A percentile compares a stretch with the other conserved stretches of the same genome.
Evolutionary conservation across 805 yeast genomes (phyloP).

Genomic region (Diddensiella transvaalensis): DNA sequence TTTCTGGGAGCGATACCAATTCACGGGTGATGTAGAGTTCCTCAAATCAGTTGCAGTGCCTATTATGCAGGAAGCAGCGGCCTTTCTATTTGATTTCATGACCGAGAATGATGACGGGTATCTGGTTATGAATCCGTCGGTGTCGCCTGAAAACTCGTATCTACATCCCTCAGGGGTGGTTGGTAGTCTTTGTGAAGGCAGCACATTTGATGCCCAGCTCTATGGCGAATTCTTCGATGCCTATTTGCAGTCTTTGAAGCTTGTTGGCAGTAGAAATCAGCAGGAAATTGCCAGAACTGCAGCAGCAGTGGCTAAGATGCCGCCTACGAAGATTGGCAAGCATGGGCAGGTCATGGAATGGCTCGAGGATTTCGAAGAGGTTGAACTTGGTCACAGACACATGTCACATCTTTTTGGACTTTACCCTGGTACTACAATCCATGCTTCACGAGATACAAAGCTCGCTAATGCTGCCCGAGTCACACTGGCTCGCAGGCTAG

Average conservation of each 20-base stretch:
- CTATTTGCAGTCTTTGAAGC: neutral
- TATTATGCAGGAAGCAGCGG: slow-evolving; percentile 9
- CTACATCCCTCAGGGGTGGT: neutral
- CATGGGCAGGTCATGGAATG: slow-evolving; percentile 16
- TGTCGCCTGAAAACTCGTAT: slow-evolving; percentile 14
- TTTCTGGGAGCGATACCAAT: slow-evolving; percentile 12
- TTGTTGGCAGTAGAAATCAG: neutral
- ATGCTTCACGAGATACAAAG: slow-evolving; percentile 6
- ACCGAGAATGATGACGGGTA: slow-evolving; percentile 1
- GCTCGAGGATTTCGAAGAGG: slow-evolving; percentile 15
- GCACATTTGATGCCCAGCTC: slow-evolving; percentile 1
- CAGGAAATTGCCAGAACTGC: neutral
- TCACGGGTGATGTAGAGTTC: slow-evolving; percentile 8
- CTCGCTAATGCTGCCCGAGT: slow-evolving; percentile 8
- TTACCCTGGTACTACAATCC: slow-evolving; percentile 9
- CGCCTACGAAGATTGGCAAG: slow-evolving; percentile 10
- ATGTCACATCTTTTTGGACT: slow-evolving; percentile 13
- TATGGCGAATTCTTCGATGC: neutral
- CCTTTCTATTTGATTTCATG: slow-evolving; percentile 10
- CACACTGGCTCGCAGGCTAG: slow-evolving; percentile 5
- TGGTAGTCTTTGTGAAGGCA: slow-evolving; percentile 3
- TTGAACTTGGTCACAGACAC: slow-evolving; percentile 16
- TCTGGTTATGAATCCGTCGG: slow-evolving; percentile 8
- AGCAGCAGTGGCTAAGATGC: neutral
- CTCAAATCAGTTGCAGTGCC: slow-evolving; percentile 7